Conservation (phyloP, 2,329 filamentous ascomycete species). For the Colletotrichum paranaense region DNA sequence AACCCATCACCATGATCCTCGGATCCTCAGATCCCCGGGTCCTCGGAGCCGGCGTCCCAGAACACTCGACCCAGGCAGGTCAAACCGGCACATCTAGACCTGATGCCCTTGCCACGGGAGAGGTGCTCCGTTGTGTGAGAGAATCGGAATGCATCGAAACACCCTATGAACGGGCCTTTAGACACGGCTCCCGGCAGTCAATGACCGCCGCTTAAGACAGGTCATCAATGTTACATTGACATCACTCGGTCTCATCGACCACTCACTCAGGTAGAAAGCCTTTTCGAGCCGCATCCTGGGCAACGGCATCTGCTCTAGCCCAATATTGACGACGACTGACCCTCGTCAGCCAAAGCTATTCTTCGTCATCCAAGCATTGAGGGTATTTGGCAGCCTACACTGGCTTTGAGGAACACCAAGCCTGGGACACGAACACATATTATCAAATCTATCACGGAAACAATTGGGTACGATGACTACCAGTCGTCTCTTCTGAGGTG, state of each 20-base stretch:
- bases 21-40: too few relatives aligned
- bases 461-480: neutral
- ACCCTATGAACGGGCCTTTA: neutral
- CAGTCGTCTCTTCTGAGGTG: conserved; percentile 28
- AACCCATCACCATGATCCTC: neutral
- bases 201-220: neutral
- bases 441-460: neutral
- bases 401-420: neutral
- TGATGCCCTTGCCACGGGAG: neutral
- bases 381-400: too few relatives aligned
- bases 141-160: neutral
- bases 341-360: too few relatives aligned
- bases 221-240: neutral
- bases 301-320: too few relatives aligned
- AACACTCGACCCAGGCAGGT: neutral
- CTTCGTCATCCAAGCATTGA: too few relatives aligned
- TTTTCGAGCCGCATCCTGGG: too few relatives aligned
- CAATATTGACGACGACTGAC: too few relatives aligned
- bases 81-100: neutral
- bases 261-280: too few relatives aligned
- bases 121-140: neutral
- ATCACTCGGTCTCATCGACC: neutral
- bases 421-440: neutral
- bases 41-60: neutral
- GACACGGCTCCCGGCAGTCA: neutral